Base-by-base conservation (phyloP, 306 rosid genomes). In the Citrullus mucosospermus region DNA sequence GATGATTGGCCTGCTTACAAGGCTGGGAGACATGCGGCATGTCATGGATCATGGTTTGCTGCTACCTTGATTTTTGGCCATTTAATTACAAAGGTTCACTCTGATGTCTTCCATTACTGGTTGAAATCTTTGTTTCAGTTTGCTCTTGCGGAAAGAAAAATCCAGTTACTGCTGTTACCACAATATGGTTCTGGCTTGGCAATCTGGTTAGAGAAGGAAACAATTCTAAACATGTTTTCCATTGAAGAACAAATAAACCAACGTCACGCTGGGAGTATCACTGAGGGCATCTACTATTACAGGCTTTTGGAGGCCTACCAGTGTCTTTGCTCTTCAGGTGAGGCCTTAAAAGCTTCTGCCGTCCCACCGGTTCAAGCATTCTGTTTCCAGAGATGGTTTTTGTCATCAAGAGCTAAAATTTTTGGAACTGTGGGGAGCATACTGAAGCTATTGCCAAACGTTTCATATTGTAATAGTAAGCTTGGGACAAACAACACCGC, bases 341-440 rank as follows among this genome's bases (percentile, higher is more conserved):
- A 70, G 82, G 77, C 80, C 43, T 92, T 92, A 81, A 89, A 83
- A 65, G 60, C 75, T 30, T 81, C 83, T 78, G 82, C 80, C 57
- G 68, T 65, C 56, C 60, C 72, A 70, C 72, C 66, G 20, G 85
- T 79, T 75, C 88, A 78, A 48, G 60, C 67, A 17, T 88, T 88
- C 81, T 81, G 80, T 79, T 92, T 92, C 78, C 91, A 87, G 79
- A 85, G 89, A 70, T 91, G 89, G 97, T 84, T 87, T 89, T 76
- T 91, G 77, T 87, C 82, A 9, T 79, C 88, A 79, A 83, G 91
- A 84, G 87, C 86, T 44, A 85, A 86, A 78, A 48, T 84, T 59
- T 59, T 88, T 80, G 76, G 78, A 83, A 79, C 81, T 74, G 81
- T 87, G 79, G 78, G 78, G 62, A 84, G 46, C 65, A 41, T 87